A percentile compares a stretch with the other conserved stretches of the same genome.
Evolutionary conservation across 306 rosid genomes (phyloP).

Genomic region (Rubus parviflorus): DNA sequence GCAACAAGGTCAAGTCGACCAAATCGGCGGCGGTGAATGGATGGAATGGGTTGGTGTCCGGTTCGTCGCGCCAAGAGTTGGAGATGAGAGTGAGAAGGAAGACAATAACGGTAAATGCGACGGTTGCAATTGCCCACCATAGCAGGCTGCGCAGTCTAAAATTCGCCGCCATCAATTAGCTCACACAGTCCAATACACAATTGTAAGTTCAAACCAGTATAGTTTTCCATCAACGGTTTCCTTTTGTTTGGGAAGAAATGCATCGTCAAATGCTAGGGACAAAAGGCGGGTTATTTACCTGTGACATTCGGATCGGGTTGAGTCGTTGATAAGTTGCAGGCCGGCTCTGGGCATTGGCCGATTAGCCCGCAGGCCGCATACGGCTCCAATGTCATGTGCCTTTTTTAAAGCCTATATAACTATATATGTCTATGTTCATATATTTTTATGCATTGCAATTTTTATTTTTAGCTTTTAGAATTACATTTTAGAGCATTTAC

Average conservation of each 20-base stretch:
- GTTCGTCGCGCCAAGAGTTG: constrained; percentile 24
- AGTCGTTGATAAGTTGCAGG: neutral
- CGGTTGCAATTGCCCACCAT: constrained; percentile 45
- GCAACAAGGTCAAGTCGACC: constrained; percentile 65
- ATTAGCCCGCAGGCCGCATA: too few relatives aligned
- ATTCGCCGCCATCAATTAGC: constrained; percentile 16
- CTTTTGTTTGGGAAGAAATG: too few relatives aligned
- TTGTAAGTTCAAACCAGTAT: neutral
- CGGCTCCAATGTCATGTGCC: neutral
- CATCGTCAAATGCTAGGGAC: too few relatives aligned
- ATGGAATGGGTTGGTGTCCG: constrained; percentile 16
- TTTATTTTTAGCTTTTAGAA: too few relatives aligned
- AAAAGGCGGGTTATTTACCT: neutral
- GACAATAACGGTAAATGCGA: constrained; percentile 39
- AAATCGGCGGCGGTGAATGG: constrained; percentile 30
- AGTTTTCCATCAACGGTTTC: too few relatives aligned
- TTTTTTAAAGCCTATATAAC: too few relatives aligned
- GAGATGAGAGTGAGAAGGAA: constrained; percentile 42
- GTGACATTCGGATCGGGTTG: neutral
- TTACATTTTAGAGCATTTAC: too few relatives aligned
- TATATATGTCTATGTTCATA: too few relatives aligned
- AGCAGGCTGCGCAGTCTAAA: constrained; percentile 36
- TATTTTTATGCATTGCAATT: too few relatives aligned
- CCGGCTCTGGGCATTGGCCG: neutral
- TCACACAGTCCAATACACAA: neutral